A percentile compares a stretch with the other conserved stretches of the same genome.
phyloP scores from a whole-genome alignment of 2,329 filamentous ascomycete species.

The Fusarium fujikuroi region DNA sequence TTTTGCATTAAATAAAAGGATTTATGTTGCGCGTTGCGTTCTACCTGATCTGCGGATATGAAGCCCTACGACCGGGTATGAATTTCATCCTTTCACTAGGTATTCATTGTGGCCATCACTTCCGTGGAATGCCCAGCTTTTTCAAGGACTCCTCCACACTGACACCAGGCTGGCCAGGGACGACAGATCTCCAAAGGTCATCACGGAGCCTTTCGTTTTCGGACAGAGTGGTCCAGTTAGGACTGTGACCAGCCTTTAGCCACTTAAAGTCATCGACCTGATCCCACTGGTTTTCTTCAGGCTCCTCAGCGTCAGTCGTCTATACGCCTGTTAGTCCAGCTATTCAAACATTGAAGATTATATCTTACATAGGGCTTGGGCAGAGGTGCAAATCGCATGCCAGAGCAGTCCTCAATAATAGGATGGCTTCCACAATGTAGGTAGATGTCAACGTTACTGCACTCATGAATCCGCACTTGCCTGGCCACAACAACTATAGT shows the following conservation, averaged over 20 bases:
- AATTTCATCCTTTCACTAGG: not conserved
- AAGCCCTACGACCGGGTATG: not conserved
- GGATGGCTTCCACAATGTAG: conserved; percentile 83
- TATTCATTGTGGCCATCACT: not conserved
- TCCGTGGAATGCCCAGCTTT: conserved; percentile 55
- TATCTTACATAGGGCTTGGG: conserved; percentile 75
- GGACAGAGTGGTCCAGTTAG: conserved; percentile 83
- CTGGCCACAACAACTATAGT: conserved; percentile 81
- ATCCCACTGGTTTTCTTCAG: conserved; percentile 77
- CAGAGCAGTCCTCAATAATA: conserved; percentile 90
- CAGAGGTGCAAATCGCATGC: conserved; percentile 81
- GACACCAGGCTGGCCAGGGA: conserved; percentile 70
- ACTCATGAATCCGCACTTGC: conserved; percentile 96
- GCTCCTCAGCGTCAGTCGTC: conserved; percentile 46
- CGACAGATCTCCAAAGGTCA: conserved; percentile 74
- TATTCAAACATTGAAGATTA: not conserved
- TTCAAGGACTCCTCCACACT: conserved; percentile 74
- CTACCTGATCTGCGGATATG: conserved; percentile 4
- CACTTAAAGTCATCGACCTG: conserved; percentile 98
- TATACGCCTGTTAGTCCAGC: conserved; percentile 23
- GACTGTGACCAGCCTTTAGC: conserved; percentile 86
- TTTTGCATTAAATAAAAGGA: conserved; percentile 12
- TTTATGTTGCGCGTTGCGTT: conserved; percentile 20
- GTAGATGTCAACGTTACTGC: conserved; percentile 83
- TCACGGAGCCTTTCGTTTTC: conserved; percentile 68